Conservation (phyloP, 1,284 basidiomycete species). For the Cryptococcus floricola region DNA sequence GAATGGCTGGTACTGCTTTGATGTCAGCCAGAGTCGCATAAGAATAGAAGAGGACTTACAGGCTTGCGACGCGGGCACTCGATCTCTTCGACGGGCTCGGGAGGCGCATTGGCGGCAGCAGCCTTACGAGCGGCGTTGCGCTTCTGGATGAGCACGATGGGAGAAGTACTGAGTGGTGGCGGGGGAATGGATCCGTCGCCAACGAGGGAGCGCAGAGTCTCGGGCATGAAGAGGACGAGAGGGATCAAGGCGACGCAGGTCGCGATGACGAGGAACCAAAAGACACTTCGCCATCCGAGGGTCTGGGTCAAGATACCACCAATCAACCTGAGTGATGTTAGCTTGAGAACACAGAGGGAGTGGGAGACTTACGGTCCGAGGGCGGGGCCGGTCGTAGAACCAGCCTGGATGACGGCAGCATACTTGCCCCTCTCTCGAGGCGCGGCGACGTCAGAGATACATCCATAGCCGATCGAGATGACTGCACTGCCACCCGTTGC, state of each 20-base stretch:
- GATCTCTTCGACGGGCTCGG: conserved; percentile 24
- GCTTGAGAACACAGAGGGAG: no score
- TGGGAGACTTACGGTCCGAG: conserved; percentile 6
- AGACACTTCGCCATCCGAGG: conserved; percentile 43
- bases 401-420: conserved; percentile 36
- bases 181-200: conserved; percentile 47
- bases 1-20: conserved; percentile 37
- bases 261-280: conserved; percentile 40
- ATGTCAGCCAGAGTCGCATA: background rate
- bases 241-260: conserved; percentile 29
- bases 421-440: conserved; percentile 45
- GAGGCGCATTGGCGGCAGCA: conserved; percentile 16
- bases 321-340: background rate
- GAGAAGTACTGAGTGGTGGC: conserved; percentile 36
- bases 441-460: conserved; percentile 43
- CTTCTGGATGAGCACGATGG: conserved; percentile 22
- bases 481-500: conserved; percentile 45
- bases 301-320: conserved; percentile 30
- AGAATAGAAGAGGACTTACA: conserved; percentile 11
- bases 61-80: conserved; percentile 29
- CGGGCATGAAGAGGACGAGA: conserved; percentile 30
- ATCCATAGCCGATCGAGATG: conserved; percentile 45
- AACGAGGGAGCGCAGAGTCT: conserved; percentile 46
- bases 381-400: conserved; percentile 36
- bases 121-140: conserved; percentile 22